A percentile compares a stretch with the other conserved stretches of the same genome.
These are phyloP conservation scores for Verticillium klebahnii DNA, from an alignment of 2,329 filamentous ascomycete species.

Conservation along the genomic window DNA sequence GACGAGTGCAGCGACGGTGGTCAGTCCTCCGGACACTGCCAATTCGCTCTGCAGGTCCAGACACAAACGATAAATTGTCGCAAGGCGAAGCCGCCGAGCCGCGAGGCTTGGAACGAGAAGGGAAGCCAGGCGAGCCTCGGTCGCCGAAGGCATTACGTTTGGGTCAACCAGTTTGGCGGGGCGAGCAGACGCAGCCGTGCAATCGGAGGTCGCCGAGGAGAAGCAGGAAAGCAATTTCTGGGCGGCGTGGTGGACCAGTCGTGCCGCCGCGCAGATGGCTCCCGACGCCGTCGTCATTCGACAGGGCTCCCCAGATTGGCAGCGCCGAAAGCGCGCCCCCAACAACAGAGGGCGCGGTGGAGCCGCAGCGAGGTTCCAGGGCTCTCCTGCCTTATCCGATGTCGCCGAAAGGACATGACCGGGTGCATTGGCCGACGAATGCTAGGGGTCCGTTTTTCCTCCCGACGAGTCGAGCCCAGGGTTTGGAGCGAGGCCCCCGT, in stretches of 20 bases:
- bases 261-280: constrained; percentile 9
- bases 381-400: constrained; percentile 12
- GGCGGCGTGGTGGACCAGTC: neutral
- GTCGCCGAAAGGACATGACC: constrained; percentile 12
- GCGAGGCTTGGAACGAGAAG: neutral
- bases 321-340: neutral
- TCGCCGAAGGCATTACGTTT: neutral
- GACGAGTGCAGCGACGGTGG: neutral
- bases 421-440: constrained; percentile 6
- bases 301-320: constrained; percentile 4
- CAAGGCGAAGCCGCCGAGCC: neutral
- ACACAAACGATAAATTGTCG: neutral
- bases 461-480: neutral
- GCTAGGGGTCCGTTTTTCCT: constrained; percentile 5
- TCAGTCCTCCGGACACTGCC: neutral
- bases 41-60: neutral
- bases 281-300: constrained; percentile 11
- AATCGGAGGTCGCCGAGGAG: constrained; percentile 8
- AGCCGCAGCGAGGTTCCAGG: constrained; percentile 5
- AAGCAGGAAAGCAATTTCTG: constrained; percentile 6
- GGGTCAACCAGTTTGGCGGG: neutral
- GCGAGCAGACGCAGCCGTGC: neutral
- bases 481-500: neutral
- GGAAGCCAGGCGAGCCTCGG: neutral
- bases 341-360: constrained; percentile 8